phyloP scores from a whole-genome alignment of 1,284 basidiomycete genomes.

The Cryptococcus sp. region DNA sequence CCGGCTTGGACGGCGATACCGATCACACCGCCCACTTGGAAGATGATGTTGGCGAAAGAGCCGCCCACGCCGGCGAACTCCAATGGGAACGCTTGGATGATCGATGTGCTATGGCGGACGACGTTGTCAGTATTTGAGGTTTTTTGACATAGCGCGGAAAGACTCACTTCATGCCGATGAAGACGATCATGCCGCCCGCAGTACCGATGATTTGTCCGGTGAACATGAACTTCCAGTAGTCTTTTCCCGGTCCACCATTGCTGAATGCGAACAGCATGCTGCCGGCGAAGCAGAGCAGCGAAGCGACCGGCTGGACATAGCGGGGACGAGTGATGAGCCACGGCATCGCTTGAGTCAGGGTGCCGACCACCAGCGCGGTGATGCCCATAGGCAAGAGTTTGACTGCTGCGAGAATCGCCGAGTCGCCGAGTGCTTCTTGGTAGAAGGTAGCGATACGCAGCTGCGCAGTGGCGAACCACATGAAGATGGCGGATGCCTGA shows the following conservation, averaged over 20 bases:
- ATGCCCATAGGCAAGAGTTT: constrained; percentile 50
- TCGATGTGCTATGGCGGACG: constrained; percentile 20
- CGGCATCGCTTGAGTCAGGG: constrained; percentile 37
- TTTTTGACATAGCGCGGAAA: too few species aligned
- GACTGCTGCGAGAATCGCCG: constrained; percentile 46
- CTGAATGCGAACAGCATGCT: constrained; percentile 47
- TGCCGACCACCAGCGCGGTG: constrained; percentile 43
- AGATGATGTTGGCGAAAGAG: constrained; percentile 47
- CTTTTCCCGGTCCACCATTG: constrained; percentile 38
- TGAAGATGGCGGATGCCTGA: constrained; percentile 37
- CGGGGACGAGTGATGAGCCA: constrained; percentile 43
- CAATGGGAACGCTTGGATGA: constrained; percentile 38
- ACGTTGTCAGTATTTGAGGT: not conserved
- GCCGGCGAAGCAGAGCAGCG: constrained; percentile 39
- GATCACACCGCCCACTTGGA: constrained; percentile 50
- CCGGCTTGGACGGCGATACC: constrained; percentile 49
- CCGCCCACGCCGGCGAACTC: constrained; percentile 44
- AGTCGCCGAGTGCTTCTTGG: constrained; percentile 42
- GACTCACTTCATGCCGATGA: constrained; percentile 44
- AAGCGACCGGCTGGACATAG: constrained; percentile 40
- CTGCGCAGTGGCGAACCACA: constrained; percentile 47
- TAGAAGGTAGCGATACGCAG: constrained; percentile 50
- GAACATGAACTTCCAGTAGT: constrained; percentile 52
- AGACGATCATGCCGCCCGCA: constrained; percentile 45
- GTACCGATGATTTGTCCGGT: constrained; percentile 45